Evolutionary conservation across 177 flowering plant species (phyloP).

Genomic region (Vitis hybrid): DNA sequence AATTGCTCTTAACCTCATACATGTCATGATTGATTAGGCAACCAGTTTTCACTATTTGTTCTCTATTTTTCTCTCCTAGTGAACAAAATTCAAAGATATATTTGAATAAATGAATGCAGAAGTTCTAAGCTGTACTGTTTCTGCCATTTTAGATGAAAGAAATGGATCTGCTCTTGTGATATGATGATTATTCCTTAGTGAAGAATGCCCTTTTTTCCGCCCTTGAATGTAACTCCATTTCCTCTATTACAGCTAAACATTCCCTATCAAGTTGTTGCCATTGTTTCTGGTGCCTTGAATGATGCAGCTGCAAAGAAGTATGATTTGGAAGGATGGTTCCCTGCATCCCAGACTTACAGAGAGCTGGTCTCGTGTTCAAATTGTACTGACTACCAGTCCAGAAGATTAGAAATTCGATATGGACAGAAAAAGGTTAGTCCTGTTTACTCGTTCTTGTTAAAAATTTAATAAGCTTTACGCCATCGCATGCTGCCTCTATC

Average conservation of each 20-base stretch:
- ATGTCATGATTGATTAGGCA: no score
- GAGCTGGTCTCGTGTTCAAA: slow-evolving; percentile 93
- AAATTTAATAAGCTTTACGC: not conserved
- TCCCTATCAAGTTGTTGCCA: slow-evolving; percentile 79
- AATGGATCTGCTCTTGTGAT: not conserved
- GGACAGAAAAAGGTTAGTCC: slow-evolving; percentile 66
- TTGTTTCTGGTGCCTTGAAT: slow-evolving; percentile 93
- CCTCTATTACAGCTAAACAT: slow-evolving; percentile 56
- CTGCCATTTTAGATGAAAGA: not conserved
- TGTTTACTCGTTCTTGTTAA: not conserved
- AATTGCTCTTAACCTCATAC: no score
- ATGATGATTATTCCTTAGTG: not conserved
- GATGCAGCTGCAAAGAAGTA: slow-evolving; percentile 96
- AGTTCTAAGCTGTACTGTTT: not conserved
- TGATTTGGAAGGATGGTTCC: slow-evolving; percentile 95
- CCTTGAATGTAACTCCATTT: not conserved
- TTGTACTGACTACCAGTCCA: slow-evolving; percentile 89
- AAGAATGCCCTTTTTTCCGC: not conserved
- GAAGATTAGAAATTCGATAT: slow-evolving; percentile 59
- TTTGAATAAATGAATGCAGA: not conserved
- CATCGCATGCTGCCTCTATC: no score
- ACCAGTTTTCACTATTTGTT: not conserved
- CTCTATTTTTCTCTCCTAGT: not conserved
- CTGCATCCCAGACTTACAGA: slow-evolving; percentile 78
- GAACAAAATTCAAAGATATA: not conserved